A percentile compares a stretch with the other conserved stretches of the same genome.
These are phyloP conservation scores for Yarrowia galli DNA, from an alignment of 1,139 yeast species.

Conservation along the genomic window DNA sequence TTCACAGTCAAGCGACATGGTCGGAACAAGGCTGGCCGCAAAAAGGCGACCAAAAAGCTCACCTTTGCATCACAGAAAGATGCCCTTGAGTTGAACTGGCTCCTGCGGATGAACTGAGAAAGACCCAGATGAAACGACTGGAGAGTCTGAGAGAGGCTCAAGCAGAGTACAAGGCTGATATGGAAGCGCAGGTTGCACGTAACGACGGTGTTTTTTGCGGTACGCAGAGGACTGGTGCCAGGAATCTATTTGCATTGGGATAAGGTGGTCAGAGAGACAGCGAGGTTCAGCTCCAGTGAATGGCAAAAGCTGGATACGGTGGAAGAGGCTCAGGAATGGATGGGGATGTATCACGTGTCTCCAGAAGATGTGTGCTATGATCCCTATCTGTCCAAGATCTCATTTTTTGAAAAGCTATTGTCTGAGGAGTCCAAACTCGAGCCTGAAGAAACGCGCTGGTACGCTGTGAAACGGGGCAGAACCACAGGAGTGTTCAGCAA, in stretches of 20 bases:
- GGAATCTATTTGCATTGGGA: slow-evolving; percentile 21
- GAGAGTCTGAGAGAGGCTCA: not conserved
- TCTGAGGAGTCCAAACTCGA: not conserved
- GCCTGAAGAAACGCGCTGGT: not conserved
- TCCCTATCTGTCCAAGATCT: not conserved
- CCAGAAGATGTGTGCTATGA: slow-evolving; percentile 1
- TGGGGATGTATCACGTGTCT: not conserved
- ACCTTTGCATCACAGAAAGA: not conserved
- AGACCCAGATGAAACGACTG: not conserved
- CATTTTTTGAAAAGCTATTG: not conserved
- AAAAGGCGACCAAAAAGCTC: not conserved
- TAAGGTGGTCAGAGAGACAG: not conserved
- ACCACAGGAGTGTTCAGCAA: not conserved
- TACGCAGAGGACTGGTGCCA: not conserved
- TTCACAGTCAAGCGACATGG: not conserved
- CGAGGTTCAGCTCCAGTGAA: not conserved
- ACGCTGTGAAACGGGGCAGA: not conserved
- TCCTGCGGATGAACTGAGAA: not conserved
- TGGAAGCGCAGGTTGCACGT: not conserved
- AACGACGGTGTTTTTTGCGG: slow-evolving; percentile 12
- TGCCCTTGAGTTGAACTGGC: slow-evolving; percentile 5
- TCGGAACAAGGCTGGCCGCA: not conserved
- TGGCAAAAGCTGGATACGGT: not conserved
- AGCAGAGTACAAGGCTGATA: not conserved
- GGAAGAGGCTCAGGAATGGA: not conserved